A percentile compares a stretch with the other conserved stretches of the same genome.
Conservation (phyloP, 495 filamentous ascomycete genomes). For the Emericellopsis terricola region DNA sequence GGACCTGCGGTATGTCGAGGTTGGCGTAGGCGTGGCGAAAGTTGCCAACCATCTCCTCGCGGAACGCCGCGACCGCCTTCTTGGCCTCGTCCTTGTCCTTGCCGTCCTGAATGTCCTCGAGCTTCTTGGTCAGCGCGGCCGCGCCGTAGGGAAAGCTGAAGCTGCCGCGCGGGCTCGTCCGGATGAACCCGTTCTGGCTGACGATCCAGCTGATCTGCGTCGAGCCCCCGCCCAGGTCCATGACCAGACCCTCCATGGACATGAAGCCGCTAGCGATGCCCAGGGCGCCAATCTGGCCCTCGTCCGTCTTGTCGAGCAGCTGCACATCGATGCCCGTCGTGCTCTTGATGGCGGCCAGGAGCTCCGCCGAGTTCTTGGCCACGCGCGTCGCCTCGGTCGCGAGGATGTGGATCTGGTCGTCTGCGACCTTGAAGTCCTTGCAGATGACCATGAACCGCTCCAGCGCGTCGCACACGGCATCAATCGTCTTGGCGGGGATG, state of each 20-base stretch:
- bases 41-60: constrained; percentile 28
- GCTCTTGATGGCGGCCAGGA: constrained; percentile 30
- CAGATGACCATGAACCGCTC: constrained; percentile 38
- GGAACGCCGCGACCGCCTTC: constrained; percentile 20
- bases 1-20: constrained; percentile 31
- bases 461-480: constrained; percentile 28
- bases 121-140: constrained; percentile 39
- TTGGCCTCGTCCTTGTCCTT: constrained; percentile 12
- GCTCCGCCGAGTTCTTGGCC: constrained; percentile 43
- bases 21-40: constrained; percentile 30
- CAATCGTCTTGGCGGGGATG: constrained; percentile 31
- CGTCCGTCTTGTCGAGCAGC: constrained; percentile 14
- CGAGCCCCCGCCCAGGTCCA: constrained; percentile 57
- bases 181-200: constrained; percentile 24
- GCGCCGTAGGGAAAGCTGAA: constrained; percentile 58
- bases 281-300: constrained; percentile 47
- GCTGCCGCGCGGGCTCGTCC: constrained; percentile 31
- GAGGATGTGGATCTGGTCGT: constrained; percentile 30
- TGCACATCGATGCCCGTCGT: background rate
- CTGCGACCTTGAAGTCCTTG: constrained; percentile 31
- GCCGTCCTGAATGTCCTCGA: constrained; percentile 11
- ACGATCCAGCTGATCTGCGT: constrained; percentile 40
- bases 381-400: constrained; percentile 42
- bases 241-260: constrained; percentile 39
- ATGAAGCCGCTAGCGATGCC: constrained; percentile 48